Base-by-base conservation (phyloP, 2,329 filamentous ascomycete species). In the Fusarium burgessii region DNA sequence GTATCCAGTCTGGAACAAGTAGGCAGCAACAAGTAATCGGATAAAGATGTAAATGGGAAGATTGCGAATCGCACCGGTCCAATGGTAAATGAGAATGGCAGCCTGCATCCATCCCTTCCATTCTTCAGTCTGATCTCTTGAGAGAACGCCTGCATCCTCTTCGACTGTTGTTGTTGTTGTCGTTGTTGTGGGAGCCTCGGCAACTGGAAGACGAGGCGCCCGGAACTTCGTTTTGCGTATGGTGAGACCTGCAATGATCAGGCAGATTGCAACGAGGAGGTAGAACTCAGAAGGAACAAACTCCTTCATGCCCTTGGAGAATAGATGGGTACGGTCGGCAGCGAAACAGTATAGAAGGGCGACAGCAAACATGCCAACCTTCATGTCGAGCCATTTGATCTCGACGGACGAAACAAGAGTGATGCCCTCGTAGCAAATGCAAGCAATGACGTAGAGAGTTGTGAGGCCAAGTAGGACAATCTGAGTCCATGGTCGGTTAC, bases 31-130 rank as follows among this genome's bases (percentile, higher is more conserved):
- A 27, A 87, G 79, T 7, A 90, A 76, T 18, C 87, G 85, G 15
- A 88, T 80, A 55, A 88, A 78, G 72, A 88, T 83, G 78, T 90
- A 89, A 35, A 89, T 82, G 74, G 84, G 84, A 7, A 88, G 77
- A 5, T 66, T 62, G 7, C 17, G 80, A 75, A 66, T 87, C 10
- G 84, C 86, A 23, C 86, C 84, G 36, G 87, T 87, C 77, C 88
- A 91, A 66, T 89, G 86, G 72, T 89, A 91, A 15, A 88, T 79
- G 7, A 84, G 72, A 49, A 85, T 80, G 20, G 84, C 78, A 17
- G 83, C 82, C 69, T 91, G 89, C 87, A 91, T 89, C 83, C 88
- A 87, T 4, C 90, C 90, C 79, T 91, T 91, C 85, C 89, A 90
- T 76, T 92, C 90, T 66, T 91, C 85, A 0, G 87, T 88, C 70